phyloP scores from a whole-genome alignment of 805 yeast species.

The Naumovozyma castellii region DNA sequence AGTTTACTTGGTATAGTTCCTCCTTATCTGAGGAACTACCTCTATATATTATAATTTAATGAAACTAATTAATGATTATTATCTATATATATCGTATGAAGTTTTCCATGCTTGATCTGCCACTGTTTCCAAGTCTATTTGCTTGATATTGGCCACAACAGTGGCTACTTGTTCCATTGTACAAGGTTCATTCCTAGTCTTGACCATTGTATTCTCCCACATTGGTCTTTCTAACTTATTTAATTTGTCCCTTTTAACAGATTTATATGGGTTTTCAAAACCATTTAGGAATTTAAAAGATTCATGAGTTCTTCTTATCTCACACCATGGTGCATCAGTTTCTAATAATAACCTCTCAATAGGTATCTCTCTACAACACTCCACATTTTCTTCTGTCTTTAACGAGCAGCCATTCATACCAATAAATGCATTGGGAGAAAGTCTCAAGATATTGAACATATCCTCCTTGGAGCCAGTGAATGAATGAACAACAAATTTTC shows the following conservation, averaged over 20 bases:
- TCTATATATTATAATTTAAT: neutral
- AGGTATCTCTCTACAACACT: constrained; percentile 62
- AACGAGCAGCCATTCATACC: constrained; percentile 93
- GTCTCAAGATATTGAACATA: constrained; percentile 41
- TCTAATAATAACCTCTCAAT: constrained; percentile 65
- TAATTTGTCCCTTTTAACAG: constrained; percentile 29
- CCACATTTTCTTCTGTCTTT: constrained; percentile 62
- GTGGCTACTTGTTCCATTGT: constrained; percentile 72
- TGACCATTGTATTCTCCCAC: constrained; percentile 40
- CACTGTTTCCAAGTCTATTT: constrained; percentile 35
- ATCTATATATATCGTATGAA: constrained; percentile 35
- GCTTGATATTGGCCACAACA: constrained; percentile 45
- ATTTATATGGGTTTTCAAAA: constrained; percentile 21
- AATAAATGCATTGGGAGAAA: constrained; percentile 38
- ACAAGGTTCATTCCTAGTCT: constrained; percentile 90
- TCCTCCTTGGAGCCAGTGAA: constrained; percentile 79
- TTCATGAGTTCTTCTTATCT: constrained; percentile 74
- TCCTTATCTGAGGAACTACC: no score
- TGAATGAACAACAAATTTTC: constrained; percentile 85
- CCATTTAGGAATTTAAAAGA: constrained; percentile 48
- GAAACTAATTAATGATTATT: constrained; percentile 2
- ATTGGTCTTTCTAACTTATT: constrained; percentile 18
- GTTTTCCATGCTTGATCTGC: constrained; percentile 45
- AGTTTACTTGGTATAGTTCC: no score
- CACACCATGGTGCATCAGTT: constrained; percentile 99